Base-by-base conservation (phyloP, 2,329 filamentous ascomycete species). In the Coniochaeta sp. region DNA sequence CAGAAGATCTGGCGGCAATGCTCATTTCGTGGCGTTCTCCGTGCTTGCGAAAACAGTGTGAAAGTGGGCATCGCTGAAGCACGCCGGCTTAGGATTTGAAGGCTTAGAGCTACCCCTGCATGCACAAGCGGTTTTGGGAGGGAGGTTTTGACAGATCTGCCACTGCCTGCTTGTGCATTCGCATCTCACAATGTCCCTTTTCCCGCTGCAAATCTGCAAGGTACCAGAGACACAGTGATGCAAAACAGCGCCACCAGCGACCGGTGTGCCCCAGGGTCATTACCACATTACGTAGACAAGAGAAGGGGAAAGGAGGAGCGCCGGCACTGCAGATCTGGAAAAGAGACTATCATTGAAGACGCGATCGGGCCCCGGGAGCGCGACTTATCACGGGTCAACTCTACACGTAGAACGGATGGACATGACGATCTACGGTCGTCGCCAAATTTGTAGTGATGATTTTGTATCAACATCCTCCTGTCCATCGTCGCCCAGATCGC, bases 11-110 rank as follows among this genome's bases (percentile, higher is more conserved):
- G 12, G 19, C 17, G 44, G 2, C n/a, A n/a, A 57, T 36, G 31
- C 24, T 34, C 47, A 22, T 57, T 57, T 36, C 9, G 54, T 57
- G 54, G 54, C 54, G 54, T 57, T 38, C n/a, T 38, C 52, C 52
- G 38, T 11, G 24, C 47, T 14, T 28, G 12, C 9, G 54, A 22
- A 38, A 38, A 38, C 7, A 2, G 3, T 24, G n/a, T 3, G 17
- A 28, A 57, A 57, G 54, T 57, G 54, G 54, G 26, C 47, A 28
- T 31, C 47, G 24, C 26, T 52, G 47, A 52, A 52, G 47, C 47
- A 28, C 47, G 24, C 24, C 19, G 9, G 9, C 47, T 28, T 9
- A 14, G 12, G 47, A 8, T 6, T n/a, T 52, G 24, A 12, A 47
- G 34, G 22, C 16, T 52, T 52, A 24, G 24, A n/a, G 47, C 16